phyloP scores from a whole-genome alignment of 176 grass and related monocot species.

The Ampelocalamus luodianensis region DNA sequence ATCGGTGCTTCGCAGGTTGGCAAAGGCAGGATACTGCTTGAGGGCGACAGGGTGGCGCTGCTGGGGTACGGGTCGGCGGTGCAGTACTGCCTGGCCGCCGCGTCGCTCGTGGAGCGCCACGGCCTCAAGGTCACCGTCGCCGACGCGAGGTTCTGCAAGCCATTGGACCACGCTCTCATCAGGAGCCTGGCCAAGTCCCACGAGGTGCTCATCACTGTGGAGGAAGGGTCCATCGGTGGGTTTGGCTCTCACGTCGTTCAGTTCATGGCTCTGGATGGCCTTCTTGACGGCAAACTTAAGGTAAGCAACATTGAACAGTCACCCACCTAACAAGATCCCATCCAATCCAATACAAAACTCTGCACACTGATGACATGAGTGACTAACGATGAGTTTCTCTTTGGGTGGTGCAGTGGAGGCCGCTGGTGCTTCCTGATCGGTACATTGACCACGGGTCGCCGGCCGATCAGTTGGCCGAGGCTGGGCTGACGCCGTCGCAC shows the following conservation, averaged over 20 bases:
- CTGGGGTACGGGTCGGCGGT: slow-evolving; percentile 90
- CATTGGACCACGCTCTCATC: slow-evolving; percentile 81
- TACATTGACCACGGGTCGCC: slow-evolving; percentile 95
- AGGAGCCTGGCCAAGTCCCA: slow-evolving; percentile 74
- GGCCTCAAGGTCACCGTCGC: slow-evolving; percentile 83
- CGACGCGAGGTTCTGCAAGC: slow-evolving; percentile 96
- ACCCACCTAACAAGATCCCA: neutral
- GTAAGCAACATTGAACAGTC: slow-evolving; percentile 23
- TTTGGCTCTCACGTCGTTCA: slow-evolving; percentile 95
- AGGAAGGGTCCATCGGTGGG: slow-evolving; percentile 96
- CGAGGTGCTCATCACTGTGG: slow-evolving; percentile 91
- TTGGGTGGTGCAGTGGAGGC: slow-evolving; percentile 78
- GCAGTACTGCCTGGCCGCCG: slow-evolving; percentile 79
- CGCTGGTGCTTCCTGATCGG: slow-evolving; percentile 83
- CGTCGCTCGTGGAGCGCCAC: slow-evolving; percentile 58
- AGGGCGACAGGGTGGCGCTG: slow-evolving; percentile 87
- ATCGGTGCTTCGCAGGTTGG: slow-evolving; percentile 59
- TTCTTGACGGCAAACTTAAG: slow-evolving; percentile 87
- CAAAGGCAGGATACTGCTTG: slow-evolving; percentile 75
- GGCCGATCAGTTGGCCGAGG: slow-evolving; percentile 81
- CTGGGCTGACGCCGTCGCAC: slow-evolving; percentile 86
- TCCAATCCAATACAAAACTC: neutral
- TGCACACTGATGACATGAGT: neutral
- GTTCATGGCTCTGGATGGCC: slow-evolving; percentile 89
- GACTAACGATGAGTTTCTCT: neutral